Percentiles rank a stretch among this genome's conserved stretches.
These are phyloP conservation scores for Neohortaea acidophila DNA, from an alignment of 495 filamentous ascomycete genomes.

Conservation along the genomic window DNA sequence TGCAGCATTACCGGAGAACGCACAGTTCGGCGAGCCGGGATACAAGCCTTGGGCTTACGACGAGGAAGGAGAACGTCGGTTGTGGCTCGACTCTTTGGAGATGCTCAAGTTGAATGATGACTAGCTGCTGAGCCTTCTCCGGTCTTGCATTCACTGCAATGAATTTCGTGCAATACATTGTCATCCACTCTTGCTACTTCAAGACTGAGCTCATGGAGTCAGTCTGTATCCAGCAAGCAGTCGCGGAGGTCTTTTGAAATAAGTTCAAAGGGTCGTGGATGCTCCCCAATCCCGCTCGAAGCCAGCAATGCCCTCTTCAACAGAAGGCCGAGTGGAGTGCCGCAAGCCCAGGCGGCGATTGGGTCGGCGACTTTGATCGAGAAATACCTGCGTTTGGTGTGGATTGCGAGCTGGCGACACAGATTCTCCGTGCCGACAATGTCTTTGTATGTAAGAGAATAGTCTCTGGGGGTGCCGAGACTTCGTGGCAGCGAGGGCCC, in stretches of 20 bases:
- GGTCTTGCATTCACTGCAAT: background rate
- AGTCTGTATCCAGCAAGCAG: background rate
- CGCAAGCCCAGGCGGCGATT: too few species aligned
- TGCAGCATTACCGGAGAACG: constrained; percentile 6
- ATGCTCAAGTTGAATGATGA: constrained; percentile 19
- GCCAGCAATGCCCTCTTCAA: background rate
- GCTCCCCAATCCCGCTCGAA: background rate
- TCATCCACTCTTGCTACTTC: background rate
- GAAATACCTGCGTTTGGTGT: too few species aligned
- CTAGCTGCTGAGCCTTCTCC: background rate
- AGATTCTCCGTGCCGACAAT: too few species aligned
- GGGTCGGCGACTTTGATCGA: too few species aligned
- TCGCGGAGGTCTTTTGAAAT: background rate
- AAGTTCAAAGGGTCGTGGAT: background rate
- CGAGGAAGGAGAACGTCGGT: constrained; percentile 24
- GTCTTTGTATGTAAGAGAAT: too few species aligned
- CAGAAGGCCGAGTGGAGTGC: too few species aligned
- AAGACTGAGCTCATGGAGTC: background rate
- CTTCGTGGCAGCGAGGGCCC: too few species aligned
- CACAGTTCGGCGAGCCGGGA: constrained; percentile 7
- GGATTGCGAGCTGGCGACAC: too few species aligned
- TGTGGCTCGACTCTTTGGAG: constrained; percentile 32
- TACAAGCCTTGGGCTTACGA: constrained; percentile 27
- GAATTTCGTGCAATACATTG: background rate
- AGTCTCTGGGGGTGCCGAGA: too few species aligned